Conservation (phyloP, 2,329 filamentous ascomycete genomes). For the Atkinsonella texensis region DNA sequence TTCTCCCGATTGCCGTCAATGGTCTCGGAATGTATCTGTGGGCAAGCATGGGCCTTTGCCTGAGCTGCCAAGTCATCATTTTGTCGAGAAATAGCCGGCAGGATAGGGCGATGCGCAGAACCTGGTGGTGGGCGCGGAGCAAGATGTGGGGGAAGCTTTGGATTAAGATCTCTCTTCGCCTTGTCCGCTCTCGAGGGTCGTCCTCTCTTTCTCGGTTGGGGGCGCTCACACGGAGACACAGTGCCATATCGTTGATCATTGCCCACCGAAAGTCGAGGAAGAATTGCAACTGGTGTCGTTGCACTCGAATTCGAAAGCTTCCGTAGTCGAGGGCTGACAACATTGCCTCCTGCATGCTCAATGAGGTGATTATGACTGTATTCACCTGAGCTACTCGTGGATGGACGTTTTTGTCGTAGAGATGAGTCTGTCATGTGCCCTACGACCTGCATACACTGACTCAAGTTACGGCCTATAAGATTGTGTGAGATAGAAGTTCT, state of each 20-base stretch:
- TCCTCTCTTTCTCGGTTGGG: conserved; percentile 29
- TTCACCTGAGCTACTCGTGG: conserved; percentile 21
- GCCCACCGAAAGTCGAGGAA: conserved; percentile 14
- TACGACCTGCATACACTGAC: conserved; percentile 30
- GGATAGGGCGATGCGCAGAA: conserved; percentile 5
- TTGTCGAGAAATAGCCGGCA: conserved; percentile 7
- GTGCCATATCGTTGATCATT: background rate
- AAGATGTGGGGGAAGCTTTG: conserved; percentile 21
- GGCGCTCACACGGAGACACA: background rate
- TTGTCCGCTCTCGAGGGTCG: conserved; percentile 34
- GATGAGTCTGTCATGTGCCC: conserved; percentile 24
- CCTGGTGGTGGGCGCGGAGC: conserved; percentile 17
- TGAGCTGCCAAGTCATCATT: background rate
- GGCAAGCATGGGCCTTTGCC: background rate
- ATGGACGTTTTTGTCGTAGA: conserved; percentile 22
- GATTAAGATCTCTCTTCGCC: conserved; percentile 18
- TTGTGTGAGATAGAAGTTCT: background rate
- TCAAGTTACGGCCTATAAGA: conserved; percentile 32
- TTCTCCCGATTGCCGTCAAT: background rate
- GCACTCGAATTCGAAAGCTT: conserved; percentile 1
- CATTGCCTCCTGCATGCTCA: background rate
- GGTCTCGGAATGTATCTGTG: background rate
- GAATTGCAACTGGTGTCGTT: conserved; percentile 7
- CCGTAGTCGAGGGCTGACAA: background rate
- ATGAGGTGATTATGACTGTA: conserved; percentile 9